Conservation (phyloP, 352 stramenopile genomes). For the Phytophthora rubi region DNA sequence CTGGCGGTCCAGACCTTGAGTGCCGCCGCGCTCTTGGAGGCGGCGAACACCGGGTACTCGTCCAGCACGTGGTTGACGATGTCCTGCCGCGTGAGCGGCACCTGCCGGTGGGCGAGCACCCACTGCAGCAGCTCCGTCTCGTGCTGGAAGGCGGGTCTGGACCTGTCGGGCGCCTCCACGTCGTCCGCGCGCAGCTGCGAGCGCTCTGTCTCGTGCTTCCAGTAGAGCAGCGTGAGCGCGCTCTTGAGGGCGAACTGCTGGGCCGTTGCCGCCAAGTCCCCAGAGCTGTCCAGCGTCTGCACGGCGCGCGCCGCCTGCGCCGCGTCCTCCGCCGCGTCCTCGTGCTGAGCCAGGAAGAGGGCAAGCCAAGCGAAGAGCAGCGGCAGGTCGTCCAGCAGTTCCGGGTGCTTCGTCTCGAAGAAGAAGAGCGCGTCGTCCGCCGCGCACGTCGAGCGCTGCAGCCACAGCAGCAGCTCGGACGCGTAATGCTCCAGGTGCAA, state of each 20-base stretch:
- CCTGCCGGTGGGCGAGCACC: constrained; percentile 50
- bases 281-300: constrained; percentile 28
- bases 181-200: constrained; percentile 17
- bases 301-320: constrained; percentile 26
- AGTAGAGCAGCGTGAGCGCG: constrained; percentile 65
- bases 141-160: constrained; percentile 28
- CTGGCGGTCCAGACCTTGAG: constrained; percentile 70
- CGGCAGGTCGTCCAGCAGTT: constrained; percentile 54
- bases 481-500: constrained; percentile 53
- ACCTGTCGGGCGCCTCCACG: neutral
- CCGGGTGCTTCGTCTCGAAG: constrained; percentile 64
- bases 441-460: constrained; percentile 40
- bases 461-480: constrained; percentile 60
- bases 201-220: constrained; percentile 55
- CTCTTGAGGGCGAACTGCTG: constrained; percentile 63
- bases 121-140: constrained; percentile 59
- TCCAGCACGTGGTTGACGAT: constrained; percentile 63
- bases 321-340: constrained; percentile 17
- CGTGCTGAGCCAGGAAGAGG: constrained; percentile 54
- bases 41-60: constrained; percentile 62
- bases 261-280: constrained; percentile 43
- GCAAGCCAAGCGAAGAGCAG: constrained; percentile 70
- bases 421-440: constrained; percentile 74
- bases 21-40: constrained; percentile 56
- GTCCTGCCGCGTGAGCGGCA: constrained; percentile 64